Base-by-base conservation (phyloP, 257 asterid species). In the Nicotiana obtusifolia region DNA sequence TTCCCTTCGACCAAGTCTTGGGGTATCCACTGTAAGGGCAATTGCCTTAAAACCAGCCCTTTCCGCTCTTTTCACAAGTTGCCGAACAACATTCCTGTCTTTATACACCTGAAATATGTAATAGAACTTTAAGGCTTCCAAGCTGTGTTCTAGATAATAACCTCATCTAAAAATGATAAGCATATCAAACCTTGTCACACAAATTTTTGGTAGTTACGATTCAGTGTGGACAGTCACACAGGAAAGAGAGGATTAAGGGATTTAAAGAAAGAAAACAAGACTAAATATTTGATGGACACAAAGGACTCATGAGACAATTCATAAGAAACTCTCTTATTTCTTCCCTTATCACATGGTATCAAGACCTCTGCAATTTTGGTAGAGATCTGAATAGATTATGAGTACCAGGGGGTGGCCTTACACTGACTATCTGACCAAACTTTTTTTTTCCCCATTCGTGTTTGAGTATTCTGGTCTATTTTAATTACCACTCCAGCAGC, bases 1-100 rank as follows among this genome's bases (percentile, higher is more conserved):
- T 90, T 94, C 98, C 88, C 98, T 89, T 75, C 97, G 90, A n/a
- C 97, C 98, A 24, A 92, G 91, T 57, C 91, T 86, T 31, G 97
- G 97, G 41, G 97, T 90, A 88, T 94, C 98, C 19, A 88, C 98
- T 30, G 97, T 94, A 57, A 94, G 93, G 68, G 83, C 97, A 77
- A 94, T 90, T 61, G 95, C 97, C 90, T 91, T 91, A 85, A 88
- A 92, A 57, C 97, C 97, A n/a, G 97, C 95, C 17, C 77, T 86
- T 86, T 94, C 95, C 30, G 98, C 98, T 86, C 95, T 90, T 85
- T 86, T 88, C 80, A 92, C 91, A 31, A 94, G 93, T 80, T 91
- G 97, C 26, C 35, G 65, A 82, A 91, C 97, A 0, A 92, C 53
- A 71, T 87, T 90, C 82, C 97, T 86, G 69, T 91, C 95, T 75